Evolutionary conservation across 2,329 filamentous ascomycete species (phyloP).

Genomic region (Bisporella sp.): DNA sequence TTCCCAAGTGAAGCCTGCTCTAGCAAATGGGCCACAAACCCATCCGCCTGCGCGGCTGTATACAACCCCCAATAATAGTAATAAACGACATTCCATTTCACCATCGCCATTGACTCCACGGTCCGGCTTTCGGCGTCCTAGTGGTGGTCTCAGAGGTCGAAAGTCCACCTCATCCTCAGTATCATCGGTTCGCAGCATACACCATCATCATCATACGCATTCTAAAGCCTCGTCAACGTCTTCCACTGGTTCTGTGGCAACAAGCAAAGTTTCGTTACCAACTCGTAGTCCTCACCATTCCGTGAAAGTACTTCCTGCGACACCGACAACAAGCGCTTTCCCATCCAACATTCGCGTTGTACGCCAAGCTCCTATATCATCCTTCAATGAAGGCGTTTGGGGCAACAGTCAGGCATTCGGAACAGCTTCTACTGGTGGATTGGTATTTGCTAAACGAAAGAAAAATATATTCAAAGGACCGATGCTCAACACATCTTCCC

Average conservation of each 20-base stretch:
- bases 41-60: conserved; percentile 28
- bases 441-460: conserved; percentile 77
- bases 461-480: conserved; percentile 78
- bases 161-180: conserved; percentile 96
- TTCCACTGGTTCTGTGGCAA: conserved; percentile 67
- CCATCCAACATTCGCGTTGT: conserved; percentile 83
- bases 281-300: conserved; percentile 77
- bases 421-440: conserved; percentile 52
- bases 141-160: conserved; percentile 75
- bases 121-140: conserved; percentile 76
- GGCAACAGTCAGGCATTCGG: conserved; percentile 43
- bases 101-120: conserved; percentile 84
- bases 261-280: conserved; percentile 60
- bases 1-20: conserved; percentile 28
- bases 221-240: conserved; percentile 94
- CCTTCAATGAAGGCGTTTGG: conserved; percentile 52
- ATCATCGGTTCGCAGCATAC: conserved; percentile 86
- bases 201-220: conserved; percentile 78
- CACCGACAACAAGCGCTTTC: conserved; percentile 68
- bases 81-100: conserved; percentile 71
- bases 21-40: conserved; percentile 25
- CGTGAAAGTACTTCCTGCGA: conserved; percentile 91
- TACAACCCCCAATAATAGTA: conserved; percentile 27
- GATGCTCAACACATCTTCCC: conserved; percentile 42
- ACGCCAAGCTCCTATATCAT: conserved; percentile 46